These are phyloP conservation scores for Cucumis hystrix DNA, from an alignment of 306 rosid species.

Conservation along the genomic window DNA sequence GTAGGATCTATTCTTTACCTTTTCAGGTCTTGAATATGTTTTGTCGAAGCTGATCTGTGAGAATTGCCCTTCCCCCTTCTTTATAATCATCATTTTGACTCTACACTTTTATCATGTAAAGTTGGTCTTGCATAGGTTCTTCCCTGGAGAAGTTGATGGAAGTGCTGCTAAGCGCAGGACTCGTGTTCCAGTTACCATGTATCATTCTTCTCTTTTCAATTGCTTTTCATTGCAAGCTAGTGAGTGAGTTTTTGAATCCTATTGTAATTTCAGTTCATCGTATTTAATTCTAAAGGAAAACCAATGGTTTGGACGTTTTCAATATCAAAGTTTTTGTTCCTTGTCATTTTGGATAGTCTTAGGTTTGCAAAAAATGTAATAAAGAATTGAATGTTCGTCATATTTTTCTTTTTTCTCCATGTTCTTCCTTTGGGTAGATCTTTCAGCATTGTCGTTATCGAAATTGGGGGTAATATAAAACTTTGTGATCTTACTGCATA, in stretches of 20 bases:
- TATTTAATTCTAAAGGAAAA: neutral
- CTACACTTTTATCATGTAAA: constrained; percentile 3
- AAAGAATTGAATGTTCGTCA: neutral
- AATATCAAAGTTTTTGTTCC: neutral
- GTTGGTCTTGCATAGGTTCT: constrained; percentile 11
- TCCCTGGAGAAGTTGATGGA: neutral
- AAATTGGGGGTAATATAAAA: neutral
- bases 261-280: neutral
- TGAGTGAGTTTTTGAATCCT: neutral
- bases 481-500: neutral
- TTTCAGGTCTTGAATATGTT: neutral
- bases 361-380: neutral
- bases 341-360: neutral
- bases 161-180: neutral
- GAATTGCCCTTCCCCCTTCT: neutral
- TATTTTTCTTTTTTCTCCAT: neutral
- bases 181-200: constrained; percentile 3
- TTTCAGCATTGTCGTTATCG: neutral
- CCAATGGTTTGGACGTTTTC: neutral
- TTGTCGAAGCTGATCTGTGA: constrained; percentile 4
- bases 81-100: neutral
- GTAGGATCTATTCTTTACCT: constrained; percentile 14
- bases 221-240: neutral
- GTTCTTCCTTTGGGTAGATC: neutral
- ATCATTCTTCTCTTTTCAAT: neutral